Evolutionary conservation across 352 stramenopile species (phyloP).

Genomic region (Pythium aquatile): DNA sequence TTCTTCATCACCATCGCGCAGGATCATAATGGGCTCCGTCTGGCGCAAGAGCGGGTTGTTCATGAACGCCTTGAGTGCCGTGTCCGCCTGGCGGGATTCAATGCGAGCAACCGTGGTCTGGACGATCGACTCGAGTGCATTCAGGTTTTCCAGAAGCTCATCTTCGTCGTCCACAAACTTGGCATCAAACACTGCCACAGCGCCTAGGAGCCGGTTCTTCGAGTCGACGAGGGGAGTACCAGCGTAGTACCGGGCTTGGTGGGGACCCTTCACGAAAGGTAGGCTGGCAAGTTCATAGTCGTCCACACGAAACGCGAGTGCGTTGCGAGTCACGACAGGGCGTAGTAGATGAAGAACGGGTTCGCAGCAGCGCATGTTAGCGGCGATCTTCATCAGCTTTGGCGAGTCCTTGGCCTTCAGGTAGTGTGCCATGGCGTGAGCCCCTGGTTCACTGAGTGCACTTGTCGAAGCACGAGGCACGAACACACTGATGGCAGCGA

Average conservation of each 20-base stretch:
- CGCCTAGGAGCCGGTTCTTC: conserved; percentile 46
- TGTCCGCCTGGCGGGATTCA: conserved; percentile 42
- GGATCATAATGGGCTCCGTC: conserved; percentile 36
- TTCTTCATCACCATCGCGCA: background rate
- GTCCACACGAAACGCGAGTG: conserved; percentile 26
- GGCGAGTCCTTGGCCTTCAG: conserved; percentile 44
- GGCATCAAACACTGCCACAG: conserved; percentile 66
- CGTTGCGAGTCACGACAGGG: conserved; percentile 52
- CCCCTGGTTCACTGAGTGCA: background rate
- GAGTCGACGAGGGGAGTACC: conserved; percentile 55
- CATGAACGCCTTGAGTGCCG: conserved; percentile 56
- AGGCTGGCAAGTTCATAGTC: conserved; percentile 55
- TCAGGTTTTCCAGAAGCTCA: conserved; percentile 35
- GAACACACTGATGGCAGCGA: conserved; percentile 61
- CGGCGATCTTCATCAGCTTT: conserved; percentile 56
- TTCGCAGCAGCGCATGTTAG: conserved; percentile 66
- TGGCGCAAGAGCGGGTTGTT: conserved; percentile 45
- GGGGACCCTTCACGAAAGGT: conserved; percentile 64
- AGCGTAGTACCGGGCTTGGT: conserved; percentile 72
- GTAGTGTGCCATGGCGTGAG: conserved; percentile 34
- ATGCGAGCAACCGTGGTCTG: conserved; percentile 37
- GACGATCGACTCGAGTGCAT: conserved; percentile 38
- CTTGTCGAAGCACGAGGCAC: conserved; percentile 14
- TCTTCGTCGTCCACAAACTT: conserved; percentile 40
- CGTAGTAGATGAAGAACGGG: conserved; percentile 49